These are phyloP conservation scores for Trichophyton mentagrophytes DNA, from an alignment of 2,329 filamentous ascomycete species.

Conservation along the genomic window DNA sequence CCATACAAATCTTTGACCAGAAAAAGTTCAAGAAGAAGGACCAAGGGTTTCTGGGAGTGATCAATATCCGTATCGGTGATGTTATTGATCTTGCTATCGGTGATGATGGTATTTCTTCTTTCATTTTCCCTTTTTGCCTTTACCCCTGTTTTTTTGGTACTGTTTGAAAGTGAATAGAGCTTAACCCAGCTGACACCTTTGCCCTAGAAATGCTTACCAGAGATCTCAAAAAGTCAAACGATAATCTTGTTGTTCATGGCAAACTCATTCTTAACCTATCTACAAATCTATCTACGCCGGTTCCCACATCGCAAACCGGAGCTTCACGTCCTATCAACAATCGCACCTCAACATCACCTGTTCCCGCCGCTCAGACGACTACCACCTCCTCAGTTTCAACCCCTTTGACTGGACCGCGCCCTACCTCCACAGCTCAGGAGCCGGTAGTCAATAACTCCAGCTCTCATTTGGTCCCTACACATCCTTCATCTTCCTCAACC, in stretches of 20 bases:
- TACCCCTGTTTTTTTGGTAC: not conserved
- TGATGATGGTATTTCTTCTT: conserved; percentile 61
- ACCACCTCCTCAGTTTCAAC: conserved; percentile 17
- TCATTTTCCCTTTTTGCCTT: not conserved
- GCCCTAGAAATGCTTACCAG: conserved; percentile 80
- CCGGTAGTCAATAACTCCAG: conserved; percentile 20
- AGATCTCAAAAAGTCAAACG: conserved; percentile 93
- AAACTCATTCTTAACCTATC: conserved; percentile 95
- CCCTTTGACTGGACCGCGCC: conserved; percentile 19
- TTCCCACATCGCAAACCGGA: conserved; percentile 40
- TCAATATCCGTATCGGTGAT: conserved; percentile 91
- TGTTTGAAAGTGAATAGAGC: not conserved
- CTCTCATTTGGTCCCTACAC: conserved; percentile 25
- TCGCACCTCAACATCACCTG: conserved; percentile 11
- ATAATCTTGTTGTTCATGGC: conserved; percentile 93
- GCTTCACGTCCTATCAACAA: conserved; percentile 13
- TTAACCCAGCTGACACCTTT: not conserved
- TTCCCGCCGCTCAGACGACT: conserved; percentile 1
- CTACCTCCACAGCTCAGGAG: conserved; percentile 20
- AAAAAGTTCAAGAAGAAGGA: conserved; percentile 99
- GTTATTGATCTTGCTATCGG: conserved; percentile 81
- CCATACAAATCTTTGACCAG: conserved; percentile 97
- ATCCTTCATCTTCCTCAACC: conserved; percentile 24
- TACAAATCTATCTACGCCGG: conserved; percentile 67
- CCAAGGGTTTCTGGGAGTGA: conserved; percentile 92